Evolutionary conservation across 192 early-diverging fungal species (phyloP), one percentile per base, ranked within the genome.

Genomic region (Umbelopsis vinacea): DNA sequence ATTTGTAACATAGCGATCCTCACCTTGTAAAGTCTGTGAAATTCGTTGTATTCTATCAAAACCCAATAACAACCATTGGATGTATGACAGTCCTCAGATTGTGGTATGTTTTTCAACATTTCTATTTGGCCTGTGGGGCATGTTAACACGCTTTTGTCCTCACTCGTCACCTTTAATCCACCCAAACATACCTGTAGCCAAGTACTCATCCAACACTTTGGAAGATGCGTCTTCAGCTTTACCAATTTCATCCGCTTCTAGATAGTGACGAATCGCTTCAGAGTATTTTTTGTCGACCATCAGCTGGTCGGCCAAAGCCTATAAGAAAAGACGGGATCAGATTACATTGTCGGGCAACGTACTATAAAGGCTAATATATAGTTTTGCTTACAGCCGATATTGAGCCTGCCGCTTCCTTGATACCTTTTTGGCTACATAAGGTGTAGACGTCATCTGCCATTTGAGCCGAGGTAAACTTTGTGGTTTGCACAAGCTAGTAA

Each of bases 251-350:
- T 33, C 57, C 11, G 57, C 57, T 17, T 63, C 57, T 6, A 63
- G 33, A 19, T 63, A 63, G 26, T 63, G 33, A 3, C 19, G 15
- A 17, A 63, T 63, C 6, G 57, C 57, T 5, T 38, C 57, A 7
- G 29, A 19, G n/a, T 63, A 63, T 14, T 37, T 63, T 37, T 63
- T 63, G 14, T 63, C 57, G 6, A 26, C 26, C 12, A 63, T 4
- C 2, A 63, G 33, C 29, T 63, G 57, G 26, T 63, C 57, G 33
- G 57, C 57, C 5, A 63, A 19, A 37, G 57, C 57, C 57, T 63
- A 63, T 8, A 2, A 63, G 19, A 37, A 19, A 5, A 8, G 8
- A 14, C 0, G 11, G 33, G 14, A 63, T 19, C 6, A 63, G 10
- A 14, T 63, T 19, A 5, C 3, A 37, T 6, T 63, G 6, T 2